phyloP scores from a whole-genome alignment of 192 early-diverging fungal species.

The Chytriomyces sp. region DNA sequence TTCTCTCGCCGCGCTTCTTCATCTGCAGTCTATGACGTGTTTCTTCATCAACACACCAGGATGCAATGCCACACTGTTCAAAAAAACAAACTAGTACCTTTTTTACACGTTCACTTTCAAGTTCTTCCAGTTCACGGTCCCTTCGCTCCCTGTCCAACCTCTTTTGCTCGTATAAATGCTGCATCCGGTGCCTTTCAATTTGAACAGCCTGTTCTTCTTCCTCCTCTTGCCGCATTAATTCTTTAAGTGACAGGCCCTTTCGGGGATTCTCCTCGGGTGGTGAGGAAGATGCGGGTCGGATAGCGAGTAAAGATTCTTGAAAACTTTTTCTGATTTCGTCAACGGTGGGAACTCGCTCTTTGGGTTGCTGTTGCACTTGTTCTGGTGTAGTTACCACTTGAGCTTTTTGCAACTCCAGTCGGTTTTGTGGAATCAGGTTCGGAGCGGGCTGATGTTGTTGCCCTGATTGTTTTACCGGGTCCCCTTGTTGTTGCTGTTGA shows the following conservation, averaged over 20 bases:
- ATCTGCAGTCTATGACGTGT: background rate
- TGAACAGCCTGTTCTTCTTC: slow-evolving; percentile 10
- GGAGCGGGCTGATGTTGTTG: background rate
- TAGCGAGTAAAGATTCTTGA: background rate
- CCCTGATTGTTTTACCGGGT: background rate
- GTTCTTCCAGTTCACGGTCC: slow-evolving; percentile 30
- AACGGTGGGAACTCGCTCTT: background rate
- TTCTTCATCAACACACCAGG: background rate
- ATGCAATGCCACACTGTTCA: background rate
- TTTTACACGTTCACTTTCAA: slow-evolving; percentile 19
- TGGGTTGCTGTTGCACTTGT: too few species aligned
- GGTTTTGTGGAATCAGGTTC: background rate
- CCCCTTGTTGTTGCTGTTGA: background rate
- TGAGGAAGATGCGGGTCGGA: background rate
- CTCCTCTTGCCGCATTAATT: slow-evolving; percentile 11
- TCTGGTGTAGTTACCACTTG: background rate
- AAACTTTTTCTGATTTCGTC: background rate
- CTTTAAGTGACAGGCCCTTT: background rate
- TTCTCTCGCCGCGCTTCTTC: slow-evolving; percentile 26
- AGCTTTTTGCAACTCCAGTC: background rate
- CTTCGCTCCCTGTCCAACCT: slow-evolving; percentile 23
- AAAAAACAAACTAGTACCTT: slow-evolving; percentile 1
- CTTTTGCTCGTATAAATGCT: slow-evolving; percentile 14
- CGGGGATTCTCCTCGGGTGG: background rate
- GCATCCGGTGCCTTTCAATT: background rate